These are phyloP conservation scores for Rhizopogon parksii DNA, from an alignment of 1,284 basidiomycete genomes.

Conservation along the genomic window DNA sequence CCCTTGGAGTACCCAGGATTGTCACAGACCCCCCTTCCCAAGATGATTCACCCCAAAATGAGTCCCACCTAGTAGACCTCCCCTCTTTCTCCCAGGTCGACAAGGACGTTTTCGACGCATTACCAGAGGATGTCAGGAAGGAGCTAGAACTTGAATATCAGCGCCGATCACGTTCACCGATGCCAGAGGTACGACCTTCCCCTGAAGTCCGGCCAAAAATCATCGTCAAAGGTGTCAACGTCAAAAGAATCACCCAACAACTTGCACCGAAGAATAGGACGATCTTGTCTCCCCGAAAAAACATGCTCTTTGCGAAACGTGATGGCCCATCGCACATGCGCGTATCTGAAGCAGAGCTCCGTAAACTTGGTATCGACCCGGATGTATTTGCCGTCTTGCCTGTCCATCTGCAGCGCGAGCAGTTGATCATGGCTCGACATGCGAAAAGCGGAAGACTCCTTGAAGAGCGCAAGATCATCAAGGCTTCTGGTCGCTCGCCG, in stretches of 20 bases:
- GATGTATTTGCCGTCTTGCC: slow-evolving; percentile 65
- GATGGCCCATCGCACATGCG: slow-evolving; percentile 23
- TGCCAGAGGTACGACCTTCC: slow-evolving; percentile 5
- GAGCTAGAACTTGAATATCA: slow-evolving; percentile 67
- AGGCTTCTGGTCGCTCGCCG: slow-evolving; percentile 33
- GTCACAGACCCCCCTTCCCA: slow-evolving; percentile 32
- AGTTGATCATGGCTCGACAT: slow-evolving; percentile 52
- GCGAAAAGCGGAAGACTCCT: slow-evolving; percentile 39
- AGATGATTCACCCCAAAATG: slow-evolving; percentile 8
- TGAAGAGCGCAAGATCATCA: slow-evolving; percentile 44
- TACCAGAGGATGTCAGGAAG: slow-evolving; percentile 63
- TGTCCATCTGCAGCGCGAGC: slow-evolving; percentile 62
- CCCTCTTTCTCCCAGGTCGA: slow-evolving; percentile 75
- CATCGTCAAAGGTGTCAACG: slow-evolving; percentile 32
- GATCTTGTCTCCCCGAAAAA: slow-evolving; percentile 40
- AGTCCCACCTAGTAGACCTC: slow-evolving; percentile 32
- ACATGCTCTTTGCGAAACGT: slow-evolving; percentile 30
- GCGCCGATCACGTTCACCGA: slow-evolving; percentile 44
- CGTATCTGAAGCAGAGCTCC: slow-evolving; percentile 44
- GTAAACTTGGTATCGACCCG: slow-evolving; percentile 61
- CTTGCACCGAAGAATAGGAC: slow-evolving; percentile 48
- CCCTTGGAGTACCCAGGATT: slow-evolving; percentile 17
- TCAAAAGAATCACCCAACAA: slow-evolving; percentile 55
- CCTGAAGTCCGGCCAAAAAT: slow-evolving; percentile 17
- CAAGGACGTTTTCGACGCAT: slow-evolving; percentile 58